Evolutionary conservation across 768 basidiomycete species (phyloP), one percentile per base, ranked within the genome.

Genomic region (Nidularia sp.): DNA sequence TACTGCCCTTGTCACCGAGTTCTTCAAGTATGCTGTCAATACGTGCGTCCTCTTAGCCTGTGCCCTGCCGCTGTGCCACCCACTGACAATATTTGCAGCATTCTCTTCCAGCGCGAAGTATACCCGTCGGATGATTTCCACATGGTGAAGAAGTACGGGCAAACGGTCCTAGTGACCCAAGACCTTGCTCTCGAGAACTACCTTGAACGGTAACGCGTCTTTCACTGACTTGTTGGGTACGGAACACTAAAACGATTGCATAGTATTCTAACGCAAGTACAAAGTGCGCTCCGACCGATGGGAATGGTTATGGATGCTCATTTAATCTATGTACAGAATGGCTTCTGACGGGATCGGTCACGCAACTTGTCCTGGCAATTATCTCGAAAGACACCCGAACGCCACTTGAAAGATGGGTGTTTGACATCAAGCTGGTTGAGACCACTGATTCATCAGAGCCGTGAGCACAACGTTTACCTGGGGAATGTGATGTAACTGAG

Each of bases 1-100:
- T 0, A 93, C 93, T 2, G 79, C 84, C 39, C 79, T 98, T 15
- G 96, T 98, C 52, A 96, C 93, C 0, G 97, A 99, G 62, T 98
- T 99, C 78, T 98, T 99, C 79, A 98, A 98, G 74, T 98, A 94
- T 70, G 90, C 92, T n/a, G 93, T 93, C 59, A 97, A 97, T 75
- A 94, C 89, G 93, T 94, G 62, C 57, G 90, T 34, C 22, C 6
- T 49, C 13, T 47, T 35, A 41, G 49, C 31, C 29, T 34, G 7
- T 22, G 0, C 15, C 5, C 41, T 31, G 18, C 39, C 15, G 3
- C 25, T 53, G 25, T 47, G 36, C 35, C 34, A 45, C 41, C 54
- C 58, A 43, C 57, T 58, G 53, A 53, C 44, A 50, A 7, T 41
- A 43, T 25, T 47, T 31, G 44, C 64, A 97, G 93, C 12, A 96